Evolutionary conservation across 1,139 yeast genomes (phyloP), one percentile per base, ranked within the genome.

Genomic region (Diutina scorzettiae): DNA sequence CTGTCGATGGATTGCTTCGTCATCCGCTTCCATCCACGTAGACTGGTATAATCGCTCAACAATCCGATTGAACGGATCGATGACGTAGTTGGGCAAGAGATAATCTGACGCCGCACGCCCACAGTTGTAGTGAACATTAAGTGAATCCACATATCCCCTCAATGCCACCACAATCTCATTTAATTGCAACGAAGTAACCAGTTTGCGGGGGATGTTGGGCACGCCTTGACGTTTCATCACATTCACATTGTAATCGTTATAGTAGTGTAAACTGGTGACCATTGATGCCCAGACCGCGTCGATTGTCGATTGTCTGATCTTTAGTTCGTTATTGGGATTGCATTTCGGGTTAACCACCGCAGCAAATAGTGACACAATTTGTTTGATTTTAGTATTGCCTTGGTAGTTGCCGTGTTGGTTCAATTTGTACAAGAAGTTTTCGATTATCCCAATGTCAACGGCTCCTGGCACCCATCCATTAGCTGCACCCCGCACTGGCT

Each of bases 401-500:
- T n/a, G 47, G 46, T 18, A 56, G 52, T 19, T 28, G 6, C 39
- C 39, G 41, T 53, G 51, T 37, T 58, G 62, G 31, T 55, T 56
- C 29, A 64, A 53, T 45, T 62, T 63, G 50, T 52, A 63, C 37
- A 69, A 57, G 44, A 66, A 57, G 37, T 57, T 58, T 37, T 63
- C 68, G n/a, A 61, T 51, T 39, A 61, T 11, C 7, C 28, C 24
- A 23, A 23, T 23, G 17, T 34, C 39, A 8, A 34, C n/a, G 1
- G 39, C 27, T 12, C 39, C 39, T 3, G 21, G 28, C n/a, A 34
- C 39, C 6, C 7, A 21, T 14, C 39, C 39, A 14, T n/a, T 19
- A 14, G 14, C n/a, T 8, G 23, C 28, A 11, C 37, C 37, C 4
- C 9, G 4, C 2, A 32, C 37, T 3, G 24, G 25, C 11, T 18